Evolutionary conservation across 2,329 filamentous ascomycete genomes (phyloP).

Genomic region (Aspergillus ruber): DNA sequence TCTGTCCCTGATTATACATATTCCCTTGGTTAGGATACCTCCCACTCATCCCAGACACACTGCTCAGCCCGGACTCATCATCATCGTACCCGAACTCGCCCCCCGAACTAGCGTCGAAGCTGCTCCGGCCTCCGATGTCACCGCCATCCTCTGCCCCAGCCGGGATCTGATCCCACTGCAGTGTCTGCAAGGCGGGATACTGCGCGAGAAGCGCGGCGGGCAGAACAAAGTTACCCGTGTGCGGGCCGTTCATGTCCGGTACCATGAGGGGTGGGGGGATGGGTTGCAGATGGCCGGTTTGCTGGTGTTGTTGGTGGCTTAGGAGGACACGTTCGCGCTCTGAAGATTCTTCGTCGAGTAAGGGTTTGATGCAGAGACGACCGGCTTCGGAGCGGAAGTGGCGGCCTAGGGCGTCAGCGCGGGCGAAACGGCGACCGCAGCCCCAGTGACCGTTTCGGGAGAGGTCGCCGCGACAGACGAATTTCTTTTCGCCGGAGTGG

Average conservation of each 20-base stretch:
- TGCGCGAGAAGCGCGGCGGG: slow-evolving; percentile 83
- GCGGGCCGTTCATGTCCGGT: slow-evolving; percentile 53
- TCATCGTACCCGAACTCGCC: slow-evolving; percentile 40
- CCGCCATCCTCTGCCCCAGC: slow-evolving; percentile 52
- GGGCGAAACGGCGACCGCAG: slow-evolving; percentile 85
- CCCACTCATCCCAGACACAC: slow-evolving; percentile 28
- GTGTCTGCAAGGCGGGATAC: slow-evolving; percentile 83
- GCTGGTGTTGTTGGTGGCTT: slow-evolving; percentile 65
- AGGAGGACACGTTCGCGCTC: slow-evolving; percentile 71
- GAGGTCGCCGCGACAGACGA: slow-evolving; percentile 88
- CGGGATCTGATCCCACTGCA: slow-evolving; percentile 78
- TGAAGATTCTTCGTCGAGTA: slow-evolving; percentile 86
- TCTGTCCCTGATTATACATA: slow-evolving; percentile 11
- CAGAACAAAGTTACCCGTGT: slow-evolving; percentile 60
- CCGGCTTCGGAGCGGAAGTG: slow-evolving; percentile 96
- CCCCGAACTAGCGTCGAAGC: slow-evolving; percentile 40
- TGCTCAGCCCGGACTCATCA: slow-evolving; percentile 33
- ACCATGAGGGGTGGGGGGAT: slow-evolving; percentile 54
- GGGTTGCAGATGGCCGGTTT: slow-evolving; percentile 55
- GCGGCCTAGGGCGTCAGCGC: slow-evolving; percentile 86
- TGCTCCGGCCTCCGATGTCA: slow-evolving; percentile 60
- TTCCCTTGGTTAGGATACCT: slow-evolving; percentile 21
- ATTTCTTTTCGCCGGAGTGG: slow-evolving; percentile 97
- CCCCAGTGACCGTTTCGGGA: slow-evolving; percentile 82
- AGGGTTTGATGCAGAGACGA: slow-evolving; percentile 91